phyloP scores from a whole-genome alignment of 108 stramenopile genomes.

The Mayamaea pseudoterrestris region DNA sequence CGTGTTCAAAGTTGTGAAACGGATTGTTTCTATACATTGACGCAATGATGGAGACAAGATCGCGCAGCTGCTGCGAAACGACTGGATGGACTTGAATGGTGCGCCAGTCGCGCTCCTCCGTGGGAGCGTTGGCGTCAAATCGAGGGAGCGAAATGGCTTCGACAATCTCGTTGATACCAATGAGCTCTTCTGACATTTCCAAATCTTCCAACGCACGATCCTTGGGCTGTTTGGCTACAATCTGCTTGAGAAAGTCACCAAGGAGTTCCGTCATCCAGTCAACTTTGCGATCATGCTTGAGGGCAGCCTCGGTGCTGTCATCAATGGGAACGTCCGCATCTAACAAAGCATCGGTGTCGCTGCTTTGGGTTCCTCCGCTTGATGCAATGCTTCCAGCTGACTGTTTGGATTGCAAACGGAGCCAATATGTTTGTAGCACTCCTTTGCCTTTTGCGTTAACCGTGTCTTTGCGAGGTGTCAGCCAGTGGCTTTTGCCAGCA shows the following conservation, averaged over 20 bases:
- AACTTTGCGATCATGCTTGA: too few relatives aligned
- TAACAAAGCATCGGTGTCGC: neutral
- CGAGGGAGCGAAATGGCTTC: slow-evolving; percentile 18
- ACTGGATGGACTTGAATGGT: slow-evolving; percentile 5
- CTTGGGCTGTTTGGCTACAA: slow-evolving; percentile 3
- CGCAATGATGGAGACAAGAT: slow-evolving; percentile 4
- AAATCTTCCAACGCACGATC: slow-evolving; percentile 7
- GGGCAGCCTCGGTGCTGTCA: too few relatives aligned
- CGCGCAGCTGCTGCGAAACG: slow-evolving; percentile 5
- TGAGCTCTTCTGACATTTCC: slow-evolving; percentile 4
- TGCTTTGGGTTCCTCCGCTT: neutral
- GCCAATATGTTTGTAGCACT: slow-evolving; percentile 39
- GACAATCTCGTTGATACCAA: slow-evolving; percentile 8
- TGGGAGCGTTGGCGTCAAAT: slow-evolving; percentile 9
- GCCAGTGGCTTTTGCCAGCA: slow-evolving; percentile 21
- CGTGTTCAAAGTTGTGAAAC: slow-evolving; percentile 11
- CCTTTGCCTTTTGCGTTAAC: slow-evolving; percentile 46
- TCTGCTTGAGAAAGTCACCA: slow-evolving; percentile 6
- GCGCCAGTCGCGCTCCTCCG: neutral
- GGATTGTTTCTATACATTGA: slow-evolving; percentile 4
- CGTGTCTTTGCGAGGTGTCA: slow-evolving; percentile 12
- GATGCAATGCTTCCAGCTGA: neutral
- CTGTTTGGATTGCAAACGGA: slow-evolving; percentile 1
- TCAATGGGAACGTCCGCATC: neutral
- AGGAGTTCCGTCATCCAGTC: slow-evolving; percentile 14